These are phyloP conservation scores for Xylariaceae sp. DNA, from an alignment of 2,329 filamentous ascomycete genomes.

Conservation along the genomic window DNA sequence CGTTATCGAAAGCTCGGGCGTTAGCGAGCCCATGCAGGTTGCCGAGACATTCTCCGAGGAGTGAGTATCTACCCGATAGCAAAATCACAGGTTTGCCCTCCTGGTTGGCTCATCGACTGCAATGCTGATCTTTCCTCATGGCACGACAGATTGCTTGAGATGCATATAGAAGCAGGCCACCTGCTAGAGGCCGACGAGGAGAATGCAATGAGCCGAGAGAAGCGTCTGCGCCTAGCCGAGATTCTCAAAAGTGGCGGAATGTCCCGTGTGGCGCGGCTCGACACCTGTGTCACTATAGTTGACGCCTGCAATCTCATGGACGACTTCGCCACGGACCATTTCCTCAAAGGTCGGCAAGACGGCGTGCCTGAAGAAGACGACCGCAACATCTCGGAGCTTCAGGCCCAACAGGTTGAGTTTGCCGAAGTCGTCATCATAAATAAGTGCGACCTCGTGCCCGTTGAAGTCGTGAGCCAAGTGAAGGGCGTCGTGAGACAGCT, in stretches of 20 bases:
- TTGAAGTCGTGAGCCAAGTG: conserved; percentile 42
- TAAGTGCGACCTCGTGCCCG: conserved; percentile 61
- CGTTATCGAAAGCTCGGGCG: conserved; percentile 19
- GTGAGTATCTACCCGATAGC: conserved; percentile 53
- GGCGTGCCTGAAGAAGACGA: conserved; percentile 67
- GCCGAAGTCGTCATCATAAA: conserved; percentile 71
- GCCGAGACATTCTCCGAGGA: conserved; percentile 39
- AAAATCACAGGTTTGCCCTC: conserved; percentile 71
- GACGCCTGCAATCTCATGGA: conserved; percentile 71
- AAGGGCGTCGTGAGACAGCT: conserved; percentile 56
- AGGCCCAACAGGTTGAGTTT: conserved; percentile 77
- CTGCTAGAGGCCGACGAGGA: conserved; percentile 28
- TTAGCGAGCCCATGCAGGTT: conserved; percentile 20
- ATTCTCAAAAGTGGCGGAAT: conserved; percentile 55
- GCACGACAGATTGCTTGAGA: conserved; percentile 28
- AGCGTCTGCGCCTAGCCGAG: conserved; percentile 22
- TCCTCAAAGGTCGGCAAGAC: conserved; percentile 60
- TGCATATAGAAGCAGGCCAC: conserved; percentile 27
- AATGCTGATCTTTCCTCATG: too few relatives aligned
- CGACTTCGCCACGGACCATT: conserved; percentile 68
- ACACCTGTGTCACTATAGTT: conserved; percentile 71
- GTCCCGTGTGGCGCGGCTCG: conserved; percentile 62
- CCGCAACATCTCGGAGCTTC: conserved; percentile 69
- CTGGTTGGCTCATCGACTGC: conserved; percentile 63
- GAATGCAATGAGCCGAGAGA: conserved; percentile 24